These are phyloP conservation scores for Termitomyces sp. DNA, from an alignment of 768 basidiomycete genomes.

Conservation along the genomic window DNA sequence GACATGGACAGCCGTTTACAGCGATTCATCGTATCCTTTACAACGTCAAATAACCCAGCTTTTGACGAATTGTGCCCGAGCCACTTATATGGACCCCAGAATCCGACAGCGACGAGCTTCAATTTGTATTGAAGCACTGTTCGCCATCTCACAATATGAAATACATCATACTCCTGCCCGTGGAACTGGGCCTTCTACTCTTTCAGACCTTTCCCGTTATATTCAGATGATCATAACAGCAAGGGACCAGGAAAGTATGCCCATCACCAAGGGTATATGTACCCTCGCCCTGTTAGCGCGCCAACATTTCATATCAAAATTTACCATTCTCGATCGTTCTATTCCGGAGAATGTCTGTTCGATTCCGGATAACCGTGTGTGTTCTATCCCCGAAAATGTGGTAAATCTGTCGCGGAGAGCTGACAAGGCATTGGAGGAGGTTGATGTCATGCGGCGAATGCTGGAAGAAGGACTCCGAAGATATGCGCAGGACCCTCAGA, in stretches of 20 bases:
- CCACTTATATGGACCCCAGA: slow-evolving; percentile 3
- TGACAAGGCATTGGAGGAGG: slow-evolving; percentile 1
- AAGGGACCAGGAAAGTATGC: background rate
- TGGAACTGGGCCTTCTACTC: background rate
- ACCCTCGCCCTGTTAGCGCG: background rate
- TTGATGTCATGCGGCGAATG: background rate
- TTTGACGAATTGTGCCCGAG: background rate
- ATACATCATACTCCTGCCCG: background rate
- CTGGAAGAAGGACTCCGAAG: slow-evolving; percentile 2
- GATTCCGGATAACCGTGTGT: background rate
- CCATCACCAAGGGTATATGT: background rate
- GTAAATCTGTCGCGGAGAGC: background rate
- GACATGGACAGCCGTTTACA: slow-evolving; percentile 4
- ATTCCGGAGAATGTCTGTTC: background rate
- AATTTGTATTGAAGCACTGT: slow-evolving; percentile 3
- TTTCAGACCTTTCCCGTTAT: background rate
- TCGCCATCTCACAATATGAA: slow-evolving; percentile 3
- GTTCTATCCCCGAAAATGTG: background rate
- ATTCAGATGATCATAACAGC: background rate
- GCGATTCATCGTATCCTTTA: background rate
- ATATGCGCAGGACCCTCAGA: background rate
- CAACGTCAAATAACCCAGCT: slow-evolving; percentile 1
- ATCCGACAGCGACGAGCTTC: background rate
- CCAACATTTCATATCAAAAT: background rate
- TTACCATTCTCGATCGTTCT: background rate